Evolutionary conservation across 2,329 filamentous ascomycete species (phyloP).

Genomic region (Chrysosporium queenslandicum): DNA sequence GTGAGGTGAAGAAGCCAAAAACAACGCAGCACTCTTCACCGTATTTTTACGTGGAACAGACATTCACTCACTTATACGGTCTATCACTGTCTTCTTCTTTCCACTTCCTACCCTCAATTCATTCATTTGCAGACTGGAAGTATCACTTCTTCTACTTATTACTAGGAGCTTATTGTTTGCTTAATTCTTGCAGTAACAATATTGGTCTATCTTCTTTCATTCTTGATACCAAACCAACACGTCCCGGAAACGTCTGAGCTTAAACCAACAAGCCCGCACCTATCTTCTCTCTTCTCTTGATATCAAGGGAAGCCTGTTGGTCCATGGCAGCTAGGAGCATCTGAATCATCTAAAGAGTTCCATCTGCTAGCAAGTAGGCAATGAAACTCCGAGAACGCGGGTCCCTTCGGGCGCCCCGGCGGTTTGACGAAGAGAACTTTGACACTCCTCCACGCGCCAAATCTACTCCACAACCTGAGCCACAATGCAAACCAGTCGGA

Average conservation of each 20-base stretch:
- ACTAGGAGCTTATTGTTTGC: neutral
- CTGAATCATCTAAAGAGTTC: neutral
- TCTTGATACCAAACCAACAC: neutral
- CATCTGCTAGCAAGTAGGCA: neutral
- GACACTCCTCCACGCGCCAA: neutral
- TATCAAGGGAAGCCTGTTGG: too few relatives aligned
- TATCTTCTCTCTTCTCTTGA: neutral
- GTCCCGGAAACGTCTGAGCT: neutral
- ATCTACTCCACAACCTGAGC: constrained; percentile 21
- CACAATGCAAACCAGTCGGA: neutral
- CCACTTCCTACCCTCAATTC: neutral
- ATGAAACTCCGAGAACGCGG: constrained; percentile 13
- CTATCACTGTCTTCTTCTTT: neutral
- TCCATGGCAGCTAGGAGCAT: neutral
- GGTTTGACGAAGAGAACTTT: constrained; percentile 11
- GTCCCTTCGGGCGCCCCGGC: constrained; percentile 6
- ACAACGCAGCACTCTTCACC: neutral
- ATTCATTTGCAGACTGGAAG: neutral
- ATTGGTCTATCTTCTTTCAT: neutral
- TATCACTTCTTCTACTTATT: neutral
- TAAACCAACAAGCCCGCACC: neutral
- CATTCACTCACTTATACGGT: neutral
- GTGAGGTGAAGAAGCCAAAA: neutral
- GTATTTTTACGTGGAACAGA: neutral
- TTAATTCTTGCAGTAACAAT: neutral